These are phyloP conservation scores for Volvox africanus DNA, from an alignment of 139 green algal species.

Conservation along the genomic window DNA sequence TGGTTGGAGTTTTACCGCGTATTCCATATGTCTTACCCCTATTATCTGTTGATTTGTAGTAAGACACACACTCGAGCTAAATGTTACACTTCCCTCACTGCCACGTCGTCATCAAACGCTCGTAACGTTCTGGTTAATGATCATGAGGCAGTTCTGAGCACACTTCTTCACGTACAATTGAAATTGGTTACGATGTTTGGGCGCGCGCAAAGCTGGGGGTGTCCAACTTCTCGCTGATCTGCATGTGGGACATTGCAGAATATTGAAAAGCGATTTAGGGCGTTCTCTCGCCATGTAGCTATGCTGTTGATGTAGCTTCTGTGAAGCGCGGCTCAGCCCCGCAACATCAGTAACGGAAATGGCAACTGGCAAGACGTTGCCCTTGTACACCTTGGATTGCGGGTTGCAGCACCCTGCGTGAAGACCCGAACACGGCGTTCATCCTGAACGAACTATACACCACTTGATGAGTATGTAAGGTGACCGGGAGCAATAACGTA, in stretches of 20 bases:
- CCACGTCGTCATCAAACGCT: neutral
- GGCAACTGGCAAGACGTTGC: neutral
- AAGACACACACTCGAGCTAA: neutral
- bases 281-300: neutral
- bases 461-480: no score
- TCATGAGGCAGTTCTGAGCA: slow-evolving; percentile 37
- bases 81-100: slow-evolving; percentile 16
- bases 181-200: neutral
- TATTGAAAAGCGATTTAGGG: no score
- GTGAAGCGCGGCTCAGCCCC: neutral
- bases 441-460: no score
- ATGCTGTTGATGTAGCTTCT: neutral
- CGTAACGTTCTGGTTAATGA: neutral
- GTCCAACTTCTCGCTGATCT: slow-evolving; percentile 3
- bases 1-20: no score
- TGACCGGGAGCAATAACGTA: no score
- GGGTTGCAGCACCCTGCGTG: slow-evolving; percentile 27
- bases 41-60: no score
- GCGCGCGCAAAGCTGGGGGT: slow-evolving; percentile 15
- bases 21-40: no score
- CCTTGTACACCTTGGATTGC: slow-evolving; percentile 19
- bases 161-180: neutral
- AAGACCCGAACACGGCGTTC: neutral
- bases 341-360: neutral
- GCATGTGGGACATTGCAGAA: no score